Conservation (phyloP, 345 rosid species). For the Eucalyptus leucophloia region DNA sequence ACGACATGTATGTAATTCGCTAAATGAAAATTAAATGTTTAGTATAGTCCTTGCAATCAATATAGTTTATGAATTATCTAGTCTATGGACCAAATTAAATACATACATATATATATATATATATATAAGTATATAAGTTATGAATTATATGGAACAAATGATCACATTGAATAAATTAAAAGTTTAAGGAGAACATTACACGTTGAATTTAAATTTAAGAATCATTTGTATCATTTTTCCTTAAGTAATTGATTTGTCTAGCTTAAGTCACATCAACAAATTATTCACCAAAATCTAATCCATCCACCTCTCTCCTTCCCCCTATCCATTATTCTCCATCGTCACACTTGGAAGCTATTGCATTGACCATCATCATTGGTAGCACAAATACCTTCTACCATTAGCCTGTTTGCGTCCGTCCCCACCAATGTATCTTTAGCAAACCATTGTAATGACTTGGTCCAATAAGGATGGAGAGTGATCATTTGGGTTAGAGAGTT, state of each 20-base stretch:
- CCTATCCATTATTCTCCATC: neutral
- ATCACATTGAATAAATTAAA: too few relatives aligned
- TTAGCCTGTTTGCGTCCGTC: neutral
- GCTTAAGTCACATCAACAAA: neutral
- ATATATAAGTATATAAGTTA: too few relatives aligned
- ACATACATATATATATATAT: too few relatives aligned
- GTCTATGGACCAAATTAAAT: neutral
- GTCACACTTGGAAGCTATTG: neutral
- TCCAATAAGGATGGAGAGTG: neutral
- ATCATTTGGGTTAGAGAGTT: neutral
- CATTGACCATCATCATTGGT: neutral
- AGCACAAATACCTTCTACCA: neutral
- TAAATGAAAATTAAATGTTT: neutral
- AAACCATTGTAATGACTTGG: neutral
- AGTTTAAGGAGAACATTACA: too few relatives aligned
- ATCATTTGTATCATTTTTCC: too few relatives aligned
- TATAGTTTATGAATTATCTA: neutral
- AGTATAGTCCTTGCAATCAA: too few relatives aligned
- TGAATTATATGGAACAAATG: too few relatives aligned
- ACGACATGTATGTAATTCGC: neutral
- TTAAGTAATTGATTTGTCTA: too few relatives aligned
- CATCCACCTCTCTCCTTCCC: neutral
- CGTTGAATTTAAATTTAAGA: fast-evolving
- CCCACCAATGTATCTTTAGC: neutral
- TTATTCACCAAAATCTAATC: neutral